A percentile compares a stretch with the other conserved stretches of the same genome.
Evolutionary conservation across 306 rosid genomes (phyloP).

Genomic region (Castanospermum australe): DNA sequence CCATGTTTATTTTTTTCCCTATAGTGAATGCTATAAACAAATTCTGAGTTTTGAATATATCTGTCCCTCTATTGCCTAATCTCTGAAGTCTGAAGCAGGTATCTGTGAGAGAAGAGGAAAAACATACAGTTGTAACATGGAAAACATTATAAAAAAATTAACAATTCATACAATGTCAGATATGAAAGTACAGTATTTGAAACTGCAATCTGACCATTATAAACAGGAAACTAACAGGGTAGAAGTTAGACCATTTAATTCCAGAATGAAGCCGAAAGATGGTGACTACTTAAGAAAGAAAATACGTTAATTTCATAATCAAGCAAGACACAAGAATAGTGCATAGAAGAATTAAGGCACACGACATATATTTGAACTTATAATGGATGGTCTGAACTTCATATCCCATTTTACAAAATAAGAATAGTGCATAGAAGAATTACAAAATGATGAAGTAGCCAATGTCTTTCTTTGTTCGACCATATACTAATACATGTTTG

Average conservation of each 20-base stretch:
- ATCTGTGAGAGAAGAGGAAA: neutral
- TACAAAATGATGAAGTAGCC: neutral
- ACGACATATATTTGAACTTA: neutral
- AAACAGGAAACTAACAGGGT: neutral
- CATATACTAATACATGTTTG: neutral
- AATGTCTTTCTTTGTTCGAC: neutral
- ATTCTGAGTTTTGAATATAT: conserved; percentile 17
- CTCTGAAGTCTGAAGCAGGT: neutral
- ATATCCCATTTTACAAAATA: neutral
- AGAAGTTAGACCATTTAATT: neutral
- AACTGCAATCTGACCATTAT: neutral
- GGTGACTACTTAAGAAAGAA: neutral
- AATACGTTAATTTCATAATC: neutral
- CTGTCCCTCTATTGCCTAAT: neutral
- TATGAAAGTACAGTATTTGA: neutral
- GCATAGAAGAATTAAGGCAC: neutral
- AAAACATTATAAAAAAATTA: neutral
- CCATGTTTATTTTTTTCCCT: conserved; percentile 21
- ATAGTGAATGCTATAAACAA: conserved; percentile 18
- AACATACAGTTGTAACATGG: neutral
- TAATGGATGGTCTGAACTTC: neutral
- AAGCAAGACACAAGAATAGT: too few species aligned
- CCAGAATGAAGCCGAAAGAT: neutral
- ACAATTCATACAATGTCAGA: neutral
- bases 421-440: neutral